Evolutionary conservation across 495 filamentous ascomycete genomes (phyloP).

Genomic region (Xylaria castorea): DNA sequence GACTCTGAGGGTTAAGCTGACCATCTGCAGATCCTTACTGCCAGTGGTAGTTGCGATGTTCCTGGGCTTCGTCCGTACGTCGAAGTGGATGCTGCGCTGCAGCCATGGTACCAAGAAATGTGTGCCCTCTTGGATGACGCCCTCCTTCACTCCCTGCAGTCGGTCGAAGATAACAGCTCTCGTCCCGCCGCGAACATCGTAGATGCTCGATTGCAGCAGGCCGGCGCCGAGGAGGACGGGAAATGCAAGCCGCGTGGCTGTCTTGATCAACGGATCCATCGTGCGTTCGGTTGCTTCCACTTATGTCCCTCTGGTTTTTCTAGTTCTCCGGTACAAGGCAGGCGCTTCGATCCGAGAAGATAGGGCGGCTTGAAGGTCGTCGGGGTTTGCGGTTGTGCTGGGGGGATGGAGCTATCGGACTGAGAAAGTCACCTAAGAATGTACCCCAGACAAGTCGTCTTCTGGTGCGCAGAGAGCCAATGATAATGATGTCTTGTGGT

Average conservation of each 20-base stretch:
- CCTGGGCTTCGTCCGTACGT: constrained; percentile 95
- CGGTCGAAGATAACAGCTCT: constrained; percentile 99
- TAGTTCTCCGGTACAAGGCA: neutral
- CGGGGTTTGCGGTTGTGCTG: constrained; percentile 3
- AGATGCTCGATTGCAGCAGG: constrained; percentile 77
- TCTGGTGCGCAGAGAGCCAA: no score
- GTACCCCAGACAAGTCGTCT: no score
- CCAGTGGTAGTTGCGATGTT: constrained; percentile 98
- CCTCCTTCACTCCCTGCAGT: constrained; percentile 88
- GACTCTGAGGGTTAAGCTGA: constrained; percentile 95
- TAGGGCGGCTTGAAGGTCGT: neutral
- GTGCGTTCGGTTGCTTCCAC: neutral
- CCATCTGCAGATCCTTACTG: constrained; percentile 99
- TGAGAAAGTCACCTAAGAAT: constrained; percentile 22
- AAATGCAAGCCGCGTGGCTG: constrained; percentile 71
- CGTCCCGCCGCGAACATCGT: constrained; percentile 94
- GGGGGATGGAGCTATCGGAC: constrained; percentile 27
- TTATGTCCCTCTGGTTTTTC: neutral
- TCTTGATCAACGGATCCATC: constrained; percentile 34
- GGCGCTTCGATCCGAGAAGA: neutral
- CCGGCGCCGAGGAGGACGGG: constrained; percentile 69
- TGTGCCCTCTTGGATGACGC: constrained; percentile 92
- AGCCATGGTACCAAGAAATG: constrained; percentile 97
- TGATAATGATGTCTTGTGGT: no score
- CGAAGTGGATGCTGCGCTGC: constrained; percentile 93